Evolutionary conservation across 2,329 filamentous ascomycete genomes (phyloP).

Genomic region (Monilinia fructicola): DNA sequence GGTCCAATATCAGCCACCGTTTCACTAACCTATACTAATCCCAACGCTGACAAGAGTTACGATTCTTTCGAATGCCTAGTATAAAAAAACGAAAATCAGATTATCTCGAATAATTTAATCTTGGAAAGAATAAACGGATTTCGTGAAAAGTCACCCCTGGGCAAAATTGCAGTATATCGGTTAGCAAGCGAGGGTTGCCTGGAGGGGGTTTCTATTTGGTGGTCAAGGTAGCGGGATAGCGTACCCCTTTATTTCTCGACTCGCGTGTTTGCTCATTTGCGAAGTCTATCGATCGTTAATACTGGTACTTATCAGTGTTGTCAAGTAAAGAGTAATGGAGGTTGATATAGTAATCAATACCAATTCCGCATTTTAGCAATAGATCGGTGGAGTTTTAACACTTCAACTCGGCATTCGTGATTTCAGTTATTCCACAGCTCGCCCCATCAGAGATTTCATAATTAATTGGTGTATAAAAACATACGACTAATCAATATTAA

Average conservation of each 20-base stretch:
- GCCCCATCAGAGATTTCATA: too few relatives aligned
- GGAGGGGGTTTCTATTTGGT: conserved; percentile 50
- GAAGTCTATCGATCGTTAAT: background rate
- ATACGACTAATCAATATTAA: too few relatives aligned
- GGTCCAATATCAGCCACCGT: too few relatives aligned
- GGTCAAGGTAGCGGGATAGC: conserved; percentile 46
- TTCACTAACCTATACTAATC: too few relatives aligned
- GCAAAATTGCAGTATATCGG: conserved; percentile 51
- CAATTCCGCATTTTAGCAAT: too few relatives aligned
- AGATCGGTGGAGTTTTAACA: too few relatives aligned
- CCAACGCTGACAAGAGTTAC: background rate
- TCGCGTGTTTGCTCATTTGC: background rate
- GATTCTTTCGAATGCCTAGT: background rate
- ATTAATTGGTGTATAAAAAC: too few relatives aligned
- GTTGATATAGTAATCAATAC: background rate
- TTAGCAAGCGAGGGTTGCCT: conserved; percentile 52
- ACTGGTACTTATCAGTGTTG: conserved; percentile 35
- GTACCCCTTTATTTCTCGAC: background rate
- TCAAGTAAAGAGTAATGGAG: background rate
- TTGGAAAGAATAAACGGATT: background rate
- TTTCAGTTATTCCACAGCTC: conserved; percentile 44
- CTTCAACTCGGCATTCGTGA: conserved; percentile 46
- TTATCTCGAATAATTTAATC: background rate
- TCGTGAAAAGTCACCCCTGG: conserved; percentile 30
- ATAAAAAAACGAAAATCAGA: background rate